These are phyloP conservation scores for Talaromyces funiculosus DNA, from an alignment of 2,329 filamentous ascomycete genomes.

Conservation along the genomic window DNA sequence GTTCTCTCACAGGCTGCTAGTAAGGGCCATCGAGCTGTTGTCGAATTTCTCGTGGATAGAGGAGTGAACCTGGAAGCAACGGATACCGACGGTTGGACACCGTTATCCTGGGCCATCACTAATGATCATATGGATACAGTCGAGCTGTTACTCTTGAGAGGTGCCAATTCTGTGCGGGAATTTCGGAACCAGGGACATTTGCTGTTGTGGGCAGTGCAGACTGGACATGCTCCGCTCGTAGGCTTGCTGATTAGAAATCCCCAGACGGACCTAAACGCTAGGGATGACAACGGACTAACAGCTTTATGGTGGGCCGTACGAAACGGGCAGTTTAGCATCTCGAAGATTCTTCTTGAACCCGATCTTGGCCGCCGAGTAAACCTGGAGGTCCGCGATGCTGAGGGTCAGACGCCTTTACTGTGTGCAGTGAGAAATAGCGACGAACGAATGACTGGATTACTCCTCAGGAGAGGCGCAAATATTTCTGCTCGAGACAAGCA, in stretches of 20 bases:
- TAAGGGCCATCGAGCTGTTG: constrained; percentile 9
- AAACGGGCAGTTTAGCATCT: background rate
- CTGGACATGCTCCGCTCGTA: background rate
- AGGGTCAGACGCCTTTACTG: background rate
- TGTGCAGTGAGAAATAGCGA: background rate
- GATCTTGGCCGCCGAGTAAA: too few relatives aligned
- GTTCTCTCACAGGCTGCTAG: constrained; percentile 5
- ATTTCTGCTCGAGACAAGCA: background rate
- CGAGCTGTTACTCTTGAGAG: background rate
- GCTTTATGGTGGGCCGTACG: constrained; percentile 8
- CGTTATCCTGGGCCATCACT: constrained; percentile 3
- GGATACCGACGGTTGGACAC: constrained; percentile 9
- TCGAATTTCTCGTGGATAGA: background rate
- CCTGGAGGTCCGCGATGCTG: background rate
- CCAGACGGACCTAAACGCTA: background rate
- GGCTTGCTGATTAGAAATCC: background rate
- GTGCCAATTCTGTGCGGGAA: background rate
- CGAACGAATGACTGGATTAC: background rate
- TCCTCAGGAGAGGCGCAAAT: background rate
- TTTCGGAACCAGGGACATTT: background rate
- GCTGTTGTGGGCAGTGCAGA: background rate
- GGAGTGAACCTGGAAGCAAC: constrained; percentile 1
- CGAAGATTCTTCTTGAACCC: constrained; percentile 1
- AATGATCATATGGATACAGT: background rate
- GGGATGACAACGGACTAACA: background rate